Conservation (phyloP, 1,284 basidiomycete genomes). For the Binderoboletus segoi region DNA sequence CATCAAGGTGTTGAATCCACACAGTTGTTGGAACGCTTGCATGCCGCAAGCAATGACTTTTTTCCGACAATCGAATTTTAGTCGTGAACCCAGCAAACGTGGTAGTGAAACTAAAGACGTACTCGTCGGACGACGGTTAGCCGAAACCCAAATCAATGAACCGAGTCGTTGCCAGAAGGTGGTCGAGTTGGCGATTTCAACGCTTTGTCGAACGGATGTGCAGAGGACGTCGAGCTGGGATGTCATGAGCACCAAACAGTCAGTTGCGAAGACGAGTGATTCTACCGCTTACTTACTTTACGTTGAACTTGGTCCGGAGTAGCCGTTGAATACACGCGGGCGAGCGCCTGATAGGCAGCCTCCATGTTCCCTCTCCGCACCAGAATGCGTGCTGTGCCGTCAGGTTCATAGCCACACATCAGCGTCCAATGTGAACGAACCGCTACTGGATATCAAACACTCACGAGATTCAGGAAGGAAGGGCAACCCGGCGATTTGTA, state of each 20-base stretch:
- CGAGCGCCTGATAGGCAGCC: constrained; percentile 54
- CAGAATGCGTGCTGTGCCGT: constrained; percentile 72
- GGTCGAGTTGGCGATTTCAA: constrained; percentile 62
- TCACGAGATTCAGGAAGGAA: constrained; percentile 79
- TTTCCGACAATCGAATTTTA: background rate
- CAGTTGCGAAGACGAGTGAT: background rate
- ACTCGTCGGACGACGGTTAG: constrained; percentile 75
- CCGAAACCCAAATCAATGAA: constrained; percentile 57
- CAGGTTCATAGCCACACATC: background rate
- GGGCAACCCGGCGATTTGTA: constrained; percentile 64
- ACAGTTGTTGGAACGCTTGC: constrained; percentile 82
- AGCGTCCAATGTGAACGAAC: too few relatives aligned
- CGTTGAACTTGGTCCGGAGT: constrained; percentile 64
- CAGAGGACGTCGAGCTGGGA: constrained; percentile 57
- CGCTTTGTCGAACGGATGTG: constrained; percentile 64
- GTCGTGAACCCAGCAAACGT: background rate
- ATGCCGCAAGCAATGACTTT: constrained; percentile 76
- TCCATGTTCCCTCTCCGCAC: constrained; percentile 56
- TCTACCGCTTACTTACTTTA: constrained; percentile 46
- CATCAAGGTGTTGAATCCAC: constrained; percentile 77
- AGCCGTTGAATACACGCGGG: constrained; percentile 69
- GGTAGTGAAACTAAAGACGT: constrained; percentile 31
- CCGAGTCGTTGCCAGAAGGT: constrained; percentile 59
- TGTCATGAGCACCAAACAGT: background rate
- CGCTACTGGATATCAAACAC: constrained; percentile 24